Conservation (phyloP, 2,329 filamentous ascomycete genomes). For the Nannizzia gypsea region DNA sequence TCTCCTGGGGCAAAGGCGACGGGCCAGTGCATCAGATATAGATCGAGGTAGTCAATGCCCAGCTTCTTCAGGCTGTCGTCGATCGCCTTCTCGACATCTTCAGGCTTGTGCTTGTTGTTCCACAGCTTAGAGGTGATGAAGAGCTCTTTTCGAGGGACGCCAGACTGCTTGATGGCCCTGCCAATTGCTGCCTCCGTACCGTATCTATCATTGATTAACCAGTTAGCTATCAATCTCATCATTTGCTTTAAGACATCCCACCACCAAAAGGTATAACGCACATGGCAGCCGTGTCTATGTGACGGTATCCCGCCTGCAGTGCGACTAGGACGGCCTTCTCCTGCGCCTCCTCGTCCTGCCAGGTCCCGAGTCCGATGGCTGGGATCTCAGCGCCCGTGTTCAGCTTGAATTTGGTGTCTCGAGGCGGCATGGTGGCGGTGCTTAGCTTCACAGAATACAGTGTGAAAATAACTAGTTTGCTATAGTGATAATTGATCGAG, state of each 20-base stretch:
- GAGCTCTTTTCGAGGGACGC: conserved; percentile 52
- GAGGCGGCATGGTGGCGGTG: conserved; percentile 8
- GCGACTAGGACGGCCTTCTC: conserved; percentile 36
- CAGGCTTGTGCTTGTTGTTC: conserved; percentile 51
- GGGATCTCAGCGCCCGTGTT: conserved; percentile 39
- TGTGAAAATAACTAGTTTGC: background rate
- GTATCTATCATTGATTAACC: conserved; percentile 33
- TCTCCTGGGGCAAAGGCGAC: conserved; percentile 42
- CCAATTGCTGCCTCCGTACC: conserved; percentile 56
- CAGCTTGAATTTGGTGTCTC: conserved; percentile 31
- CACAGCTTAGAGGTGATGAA: conserved; percentile 58
- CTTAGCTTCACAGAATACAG: background rate
- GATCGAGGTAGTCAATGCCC: conserved; percentile 54
- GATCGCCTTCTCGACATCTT: conserved; percentile 51
- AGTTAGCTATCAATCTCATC: background rate
- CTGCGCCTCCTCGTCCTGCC: conserved; percentile 42
- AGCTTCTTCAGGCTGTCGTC: conserved; percentile 51
- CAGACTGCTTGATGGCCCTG: conserved; percentile 49
- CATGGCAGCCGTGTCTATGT: conserved; percentile 43
- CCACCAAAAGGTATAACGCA: conserved; percentile 17
- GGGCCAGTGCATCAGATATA: conserved; percentile 60
- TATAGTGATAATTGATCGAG: background rate
- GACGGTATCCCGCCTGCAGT: conserved; percentile 42
- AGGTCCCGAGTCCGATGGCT: conserved; percentile 43
- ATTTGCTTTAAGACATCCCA: background rate